Evolutionary conservation across 2,329 filamentous ascomycete genomes (phyloP), one percentile per base, ranked within the genome.

Genomic region (Ceratocystis cubensis): DNA sequence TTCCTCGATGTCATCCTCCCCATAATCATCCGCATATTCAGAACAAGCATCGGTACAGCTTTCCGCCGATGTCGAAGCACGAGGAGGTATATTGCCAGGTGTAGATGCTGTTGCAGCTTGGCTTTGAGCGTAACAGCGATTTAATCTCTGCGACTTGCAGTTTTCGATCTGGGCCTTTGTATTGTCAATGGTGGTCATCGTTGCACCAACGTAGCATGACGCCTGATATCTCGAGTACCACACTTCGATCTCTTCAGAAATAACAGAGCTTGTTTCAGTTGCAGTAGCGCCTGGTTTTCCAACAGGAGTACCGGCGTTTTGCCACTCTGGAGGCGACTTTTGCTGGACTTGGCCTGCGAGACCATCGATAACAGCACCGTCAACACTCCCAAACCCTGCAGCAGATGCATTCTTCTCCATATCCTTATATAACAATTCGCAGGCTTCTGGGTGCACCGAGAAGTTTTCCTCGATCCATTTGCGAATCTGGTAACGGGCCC

Each of bases 381-480:
- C 81, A 0, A 22, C 7, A 53, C 13, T 25, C 22, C 48, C 48
- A 25, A 10, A 10, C 0, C 79, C 78, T 20, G 78, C 77, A 67
- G 80, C 75, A 59, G 56, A 78, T 76, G 59, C 81, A 76, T 8
- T 79, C 78, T 53, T 80, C 73, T 46, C 79, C 78, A 70, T 86
- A 25, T 59, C 85, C 65, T 83, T 79, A 57, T 78, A 77, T 13
- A 87, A 77, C 2, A 86, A 78, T 5, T 76, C 75, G 33, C 78
- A 76, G 1, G 84, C 84, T 20, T 81, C 78, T 50, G 80, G 78
- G 69, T 83, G 86, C 75, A 85, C 81, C 64, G 77, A 78, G 0
- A 82, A 83, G 70, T 86, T 84, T 59, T 83, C 78, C 69, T 82
- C 80, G 17, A 87, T 76, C 84, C 84, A 87, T 72, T 87, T 81